Evolutionary conservation across 1,284 basidiomycete species (phyloP).

Genomic region (Boletellus deceptivus): DNA sequence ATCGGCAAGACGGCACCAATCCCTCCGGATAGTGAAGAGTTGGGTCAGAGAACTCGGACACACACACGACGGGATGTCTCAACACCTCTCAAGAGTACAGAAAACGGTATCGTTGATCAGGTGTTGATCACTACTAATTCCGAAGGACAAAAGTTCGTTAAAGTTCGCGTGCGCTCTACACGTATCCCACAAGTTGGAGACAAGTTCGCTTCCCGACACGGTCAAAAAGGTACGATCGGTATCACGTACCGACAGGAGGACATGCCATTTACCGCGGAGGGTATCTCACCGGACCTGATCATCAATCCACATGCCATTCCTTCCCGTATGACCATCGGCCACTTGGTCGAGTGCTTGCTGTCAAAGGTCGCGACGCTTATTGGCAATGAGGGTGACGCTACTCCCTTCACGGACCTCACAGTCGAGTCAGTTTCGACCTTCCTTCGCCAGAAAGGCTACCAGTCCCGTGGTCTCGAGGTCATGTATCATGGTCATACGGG

Average conservation of each 20-base stretch:
- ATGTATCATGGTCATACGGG: constrained; percentile 99
- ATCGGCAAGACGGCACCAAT: constrained; percentile 99
- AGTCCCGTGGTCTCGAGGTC: constrained; percentile 93
- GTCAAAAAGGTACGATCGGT: constrained; percentile 99
- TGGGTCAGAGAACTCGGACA: constrained; percentile 89
- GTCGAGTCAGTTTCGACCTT: constrained; percentile 92
- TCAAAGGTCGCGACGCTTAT: constrained; percentile 96
- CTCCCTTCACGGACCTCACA: constrained; percentile 97
- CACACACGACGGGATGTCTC: constrained; percentile 95
- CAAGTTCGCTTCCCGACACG: constrained; percentile 99
- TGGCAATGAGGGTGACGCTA: constrained; percentile 97
- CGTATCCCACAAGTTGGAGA: constrained; percentile 97
- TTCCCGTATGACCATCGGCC: constrained; percentile 99
- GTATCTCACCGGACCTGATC: constrained; percentile 94
- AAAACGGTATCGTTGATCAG: constrained; percentile 97
- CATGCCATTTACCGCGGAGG: constrained; percentile 98
- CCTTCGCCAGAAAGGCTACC: constrained; percentile 84
- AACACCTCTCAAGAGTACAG: constrained; percentile 96
- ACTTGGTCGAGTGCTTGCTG: constrained; percentile 97
- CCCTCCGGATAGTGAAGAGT: constrained; percentile 93
- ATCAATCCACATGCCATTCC: constrained; percentile 99
- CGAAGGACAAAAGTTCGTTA: constrained; percentile 97
- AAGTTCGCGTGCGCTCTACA: constrained; percentile 93
- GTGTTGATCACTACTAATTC: constrained; percentile 95
- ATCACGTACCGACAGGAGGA: constrained; percentile 99